A percentile compares a stretch with the other conserved stretches of the same genome.
phyloP scores from a whole-genome alignment of 371 early-diverging fungal species.

The Actinomortierella wolfii region DNA sequence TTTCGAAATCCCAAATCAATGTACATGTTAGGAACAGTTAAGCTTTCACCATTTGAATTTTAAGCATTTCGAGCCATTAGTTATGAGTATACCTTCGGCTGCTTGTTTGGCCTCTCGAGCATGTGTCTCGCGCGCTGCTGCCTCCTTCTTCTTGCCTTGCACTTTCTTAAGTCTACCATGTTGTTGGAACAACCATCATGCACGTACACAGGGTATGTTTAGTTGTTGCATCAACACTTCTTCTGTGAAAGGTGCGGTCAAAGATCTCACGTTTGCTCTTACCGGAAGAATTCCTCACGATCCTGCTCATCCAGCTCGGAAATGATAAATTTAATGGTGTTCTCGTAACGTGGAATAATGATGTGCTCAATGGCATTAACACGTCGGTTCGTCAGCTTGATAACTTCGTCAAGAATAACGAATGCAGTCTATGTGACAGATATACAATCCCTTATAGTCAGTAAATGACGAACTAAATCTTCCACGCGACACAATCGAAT shows the following conservation, averaged over 20 bases:
- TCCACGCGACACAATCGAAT: background rate
- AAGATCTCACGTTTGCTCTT: background rate
- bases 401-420: conserved; percentile 97
- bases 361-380: conserved; percentile 99
- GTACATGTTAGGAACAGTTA: background rate
- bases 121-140: conserved; percentile 57
- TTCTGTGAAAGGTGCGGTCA: background rate
- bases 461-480: too few relatives aligned
- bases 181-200: too few relatives aligned
- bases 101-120: conserved; percentile 42
- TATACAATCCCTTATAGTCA: too few relatives aligned
- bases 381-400: conserved; percentile 98
- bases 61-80: conserved; percentile 42
- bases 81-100: conserved; percentile 22
- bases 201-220: background rate
- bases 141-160: conserved; percentile 94
- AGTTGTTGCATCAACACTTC: background rate
- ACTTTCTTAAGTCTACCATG: conserved; percentile 92
- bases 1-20: too few relatives aligned
- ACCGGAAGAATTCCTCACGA: conserved; percentile 99
- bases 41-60: conserved; percentile 32
- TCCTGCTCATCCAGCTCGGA: conserved; percentile 99
- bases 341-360: conserved; percentile 98
- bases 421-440: conserved; percentile 91
- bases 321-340: conserved; percentile 96